These are phyloP conservation scores for Plenodomus lindquistii DNA, from an alignment of 2,329 filamentous ascomycete species.

Conservation along the genomic window DNA sequence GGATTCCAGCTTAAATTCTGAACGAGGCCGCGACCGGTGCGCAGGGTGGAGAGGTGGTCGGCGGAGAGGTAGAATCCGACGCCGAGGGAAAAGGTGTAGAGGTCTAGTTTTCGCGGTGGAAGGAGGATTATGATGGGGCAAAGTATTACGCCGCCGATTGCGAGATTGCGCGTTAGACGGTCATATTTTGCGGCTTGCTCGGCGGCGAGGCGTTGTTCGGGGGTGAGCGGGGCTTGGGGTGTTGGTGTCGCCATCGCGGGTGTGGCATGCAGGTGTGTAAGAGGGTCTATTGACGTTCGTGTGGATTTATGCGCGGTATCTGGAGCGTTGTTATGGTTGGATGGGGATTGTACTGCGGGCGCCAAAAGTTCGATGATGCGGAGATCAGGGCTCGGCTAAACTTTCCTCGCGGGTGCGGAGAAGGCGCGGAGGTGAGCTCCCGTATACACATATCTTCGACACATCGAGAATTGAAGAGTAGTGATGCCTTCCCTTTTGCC, in stretches of 20 bases:
- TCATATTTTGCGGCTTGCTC: conserved; percentile 37
- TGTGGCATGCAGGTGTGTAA: conserved; percentile 5
- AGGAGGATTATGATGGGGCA: conserved; percentile 60
- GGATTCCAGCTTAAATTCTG: conserved; percentile 31
- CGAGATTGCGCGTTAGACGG: conserved; percentile 48
- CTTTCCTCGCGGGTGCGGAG: conserved; percentile 18
- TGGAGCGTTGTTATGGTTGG: conserved; percentile 3
- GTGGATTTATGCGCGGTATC: background rate
- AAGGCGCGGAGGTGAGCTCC: conserved; percentile 7
- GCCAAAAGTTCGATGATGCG: conserved; percentile 37
- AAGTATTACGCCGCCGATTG: conserved; percentile 54
- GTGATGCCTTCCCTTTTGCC: too few species aligned
- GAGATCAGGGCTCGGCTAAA: conserved; percentile 32
- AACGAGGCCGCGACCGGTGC: conserved; percentile 45
- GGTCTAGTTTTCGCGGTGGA: conserved; percentile 65
- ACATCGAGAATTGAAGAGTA: too few species aligned
- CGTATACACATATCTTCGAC: background rate
- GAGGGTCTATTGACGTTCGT: background rate
- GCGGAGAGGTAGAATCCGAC: conserved; percentile 54
- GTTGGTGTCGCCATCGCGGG: conserved; percentile 29
- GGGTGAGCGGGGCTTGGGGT: conserved; percentile 29
- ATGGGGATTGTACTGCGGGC: conserved; percentile 5
- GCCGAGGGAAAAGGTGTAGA: conserved; percentile 61
- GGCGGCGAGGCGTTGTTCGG: conserved; percentile 39
- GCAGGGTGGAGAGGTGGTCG: conserved; percentile 52